These are phyloP conservation scores for Vachellia collinsii DNA, from an alignment of 306 rosid species.

Conservation along the genomic window DNA sequence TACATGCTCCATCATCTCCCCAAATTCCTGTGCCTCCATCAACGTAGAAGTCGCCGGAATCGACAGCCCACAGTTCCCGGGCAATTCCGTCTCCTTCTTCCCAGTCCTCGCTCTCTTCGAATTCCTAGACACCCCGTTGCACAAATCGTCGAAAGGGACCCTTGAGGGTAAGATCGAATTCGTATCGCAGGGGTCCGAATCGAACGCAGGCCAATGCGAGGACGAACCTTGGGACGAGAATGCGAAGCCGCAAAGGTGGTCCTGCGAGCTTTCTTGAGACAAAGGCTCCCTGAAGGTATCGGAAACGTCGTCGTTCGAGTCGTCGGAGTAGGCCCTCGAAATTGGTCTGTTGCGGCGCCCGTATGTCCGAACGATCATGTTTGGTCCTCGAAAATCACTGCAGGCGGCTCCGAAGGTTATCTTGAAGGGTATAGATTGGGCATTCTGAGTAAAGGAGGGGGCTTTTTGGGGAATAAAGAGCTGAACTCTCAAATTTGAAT, in stretches of 20 bases:
- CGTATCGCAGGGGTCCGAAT: constrained; percentile 63
- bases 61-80: constrained; percentile 35
- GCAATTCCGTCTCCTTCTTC: constrained; percentile 25
- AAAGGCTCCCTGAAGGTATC: constrained; percentile 52
- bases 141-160: constrained; percentile 49
- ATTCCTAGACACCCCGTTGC: constrained; percentile 43
- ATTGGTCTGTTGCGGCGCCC: constrained; percentile 80
- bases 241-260: constrained; percentile 51
- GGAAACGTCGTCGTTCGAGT: constrained; percentile 70
- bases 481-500: constrained; percentile 1
- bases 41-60: constrained; percentile 79
- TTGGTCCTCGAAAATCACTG: constrained; percentile 34
- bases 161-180: constrained; percentile 42
- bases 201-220: constrained; percentile 75
- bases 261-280: constrained; percentile 60
- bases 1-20: constrained; percentile 99
- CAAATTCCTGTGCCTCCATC: constrained; percentile 99
- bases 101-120: constrained; percentile 55
- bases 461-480: constrained; percentile 41
- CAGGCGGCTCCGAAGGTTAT: constrained; percentile 34
- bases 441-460: constrained; percentile 38
- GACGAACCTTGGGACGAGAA: constrained; percentile 89
- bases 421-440: background rate
- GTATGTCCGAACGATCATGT: constrained; percentile 91
- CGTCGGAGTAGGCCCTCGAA: constrained; percentile 63